Conservation (phyloP, 352 stramenopile genomes). For the Bremia lactucae region DNA sequence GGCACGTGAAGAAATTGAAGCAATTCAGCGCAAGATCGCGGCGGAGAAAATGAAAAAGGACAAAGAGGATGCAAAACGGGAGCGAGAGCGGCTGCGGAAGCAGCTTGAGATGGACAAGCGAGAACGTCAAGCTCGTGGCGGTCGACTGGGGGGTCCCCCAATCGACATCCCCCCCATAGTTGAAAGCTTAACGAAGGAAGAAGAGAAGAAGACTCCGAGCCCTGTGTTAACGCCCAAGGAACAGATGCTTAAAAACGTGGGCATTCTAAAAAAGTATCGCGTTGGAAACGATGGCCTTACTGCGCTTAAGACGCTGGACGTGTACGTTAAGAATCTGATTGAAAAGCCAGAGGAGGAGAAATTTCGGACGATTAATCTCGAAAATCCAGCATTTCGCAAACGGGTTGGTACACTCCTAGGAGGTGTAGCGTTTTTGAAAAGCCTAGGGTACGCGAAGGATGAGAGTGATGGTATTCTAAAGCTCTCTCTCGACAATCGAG, state of each 20-base stretch:
- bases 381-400: constrained; percentile 86
- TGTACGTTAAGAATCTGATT: constrained; percentile 84
- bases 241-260: constrained; percentile 58
- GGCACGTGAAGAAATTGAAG: constrained; percentile 74
- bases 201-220: constrained; percentile 30
- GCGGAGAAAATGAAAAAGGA: constrained; percentile 82
- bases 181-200: constrained; percentile 10
- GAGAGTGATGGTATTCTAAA: constrained; percentile 53
- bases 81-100: constrained; percentile 81
- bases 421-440: constrained; percentile 77
- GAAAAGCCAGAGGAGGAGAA: constrained; percentile 85
- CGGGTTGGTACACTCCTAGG: constrained; percentile 78
- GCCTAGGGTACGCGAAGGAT: constrained; percentile 85
- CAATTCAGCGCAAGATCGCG: constrained; percentile 66
- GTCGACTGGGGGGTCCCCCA: constrained; percentile 61
- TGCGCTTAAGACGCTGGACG: constrained; percentile 72
- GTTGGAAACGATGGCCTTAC: constrained; percentile 73
- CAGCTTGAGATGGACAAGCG: constrained; percentile 89
- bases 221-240: constrained; percentile 48
- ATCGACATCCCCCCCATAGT: constrained; percentile 41
- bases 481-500: constrained; percentile 44
- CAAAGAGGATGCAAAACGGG: constrained; percentile 78
- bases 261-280: constrained; percentile 79
- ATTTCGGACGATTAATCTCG: constrained; percentile 85
- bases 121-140: constrained; percentile 72